phyloP scores from a whole-genome alignment of 257 asterid species.

The Echites panduratus region DNA sequence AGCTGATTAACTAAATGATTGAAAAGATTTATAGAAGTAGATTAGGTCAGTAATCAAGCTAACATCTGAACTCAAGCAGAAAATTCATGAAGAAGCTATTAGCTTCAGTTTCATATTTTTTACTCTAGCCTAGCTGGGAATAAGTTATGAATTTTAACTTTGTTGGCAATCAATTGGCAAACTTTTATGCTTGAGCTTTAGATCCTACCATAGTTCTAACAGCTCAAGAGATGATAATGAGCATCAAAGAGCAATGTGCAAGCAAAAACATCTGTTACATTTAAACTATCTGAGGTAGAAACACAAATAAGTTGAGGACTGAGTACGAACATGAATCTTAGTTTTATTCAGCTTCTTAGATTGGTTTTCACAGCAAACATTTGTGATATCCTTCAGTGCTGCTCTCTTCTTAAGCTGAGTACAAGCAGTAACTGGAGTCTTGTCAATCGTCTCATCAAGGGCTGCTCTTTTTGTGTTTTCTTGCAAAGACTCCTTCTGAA shows the following conservation, averaged over 20 bases:
- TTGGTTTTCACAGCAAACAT: conserved; percentile 9
- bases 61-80: background rate
- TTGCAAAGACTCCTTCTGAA: background rate
- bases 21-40: background rate
- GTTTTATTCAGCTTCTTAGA: conserved; percentile 7
- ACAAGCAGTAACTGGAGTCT: conserved; percentile 3
- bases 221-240: background rate
- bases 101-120: background rate
- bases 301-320: background rate
- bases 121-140: background rate
- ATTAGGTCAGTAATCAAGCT: background rate
- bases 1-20: background rate
- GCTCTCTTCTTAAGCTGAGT: conserved; percentile 14
- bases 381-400: conserved; percentile 13
- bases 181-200: background rate
- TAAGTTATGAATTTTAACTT: background rate
- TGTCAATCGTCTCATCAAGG: conserved; percentile 10
- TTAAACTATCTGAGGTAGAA: background rate
- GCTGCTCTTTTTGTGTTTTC: conserved; percentile 7
- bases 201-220: background rate
- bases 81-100: background rate
- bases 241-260: too few relatives aligned
- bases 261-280: background rate
- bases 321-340: conserved; percentile 10
- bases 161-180: background rate